These are phyloP conservation scores for Microdochium trichocladiopsis DNA, from an alignment of 2,329 filamentous ascomycete genomes.

Conservation along the genomic window DNA sequence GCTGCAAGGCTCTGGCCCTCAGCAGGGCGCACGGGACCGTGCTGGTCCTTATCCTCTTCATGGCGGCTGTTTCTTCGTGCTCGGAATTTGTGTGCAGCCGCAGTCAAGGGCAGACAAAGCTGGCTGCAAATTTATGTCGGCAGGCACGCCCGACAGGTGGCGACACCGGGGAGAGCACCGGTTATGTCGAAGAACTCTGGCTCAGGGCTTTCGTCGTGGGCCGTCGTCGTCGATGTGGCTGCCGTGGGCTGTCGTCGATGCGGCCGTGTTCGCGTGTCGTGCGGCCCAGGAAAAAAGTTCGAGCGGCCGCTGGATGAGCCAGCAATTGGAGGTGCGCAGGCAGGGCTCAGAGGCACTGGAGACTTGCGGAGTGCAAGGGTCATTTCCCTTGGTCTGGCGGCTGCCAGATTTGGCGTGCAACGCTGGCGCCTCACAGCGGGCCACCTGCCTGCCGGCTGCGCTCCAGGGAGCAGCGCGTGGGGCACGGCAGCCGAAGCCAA, in stretches of 20 bases:
- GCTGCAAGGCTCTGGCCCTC: conserved; percentile 5
- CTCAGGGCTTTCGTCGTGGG: too few relatives aligned
- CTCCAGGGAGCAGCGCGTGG: not conserved
- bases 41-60: conserved; percentile 32
- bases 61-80: conserved; percentile 10
- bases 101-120: not conserved
- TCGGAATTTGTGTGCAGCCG: conserved; percentile 1
- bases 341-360: too few relatives aligned
- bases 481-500: not conserved
- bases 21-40: conserved; percentile 7
- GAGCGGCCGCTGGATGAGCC: conserved; percentile 2
- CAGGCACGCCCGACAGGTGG: not conserved
- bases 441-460: not conserved
- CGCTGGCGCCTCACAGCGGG: not conserved
- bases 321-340: conserved; percentile 12
- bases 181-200: too few relatives aligned
- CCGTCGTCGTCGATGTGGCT: conserved; percentile 4
- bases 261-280: conserved; percentile 10
- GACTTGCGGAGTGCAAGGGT: not conserved
- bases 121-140: conserved; percentile 1
- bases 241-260: not conserved
- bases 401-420: conserved; percentile 3
- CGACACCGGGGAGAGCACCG: not conserved
- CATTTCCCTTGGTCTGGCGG: conserved; percentile 1
- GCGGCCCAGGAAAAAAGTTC: conserved; percentile 21